A percentile compares a stretch with the other conserved stretches of the same genome.
Evolutionary conservation across 805 yeast genomes (phyloP).

Genomic region (Cyberlindnera mrakii): DNA sequence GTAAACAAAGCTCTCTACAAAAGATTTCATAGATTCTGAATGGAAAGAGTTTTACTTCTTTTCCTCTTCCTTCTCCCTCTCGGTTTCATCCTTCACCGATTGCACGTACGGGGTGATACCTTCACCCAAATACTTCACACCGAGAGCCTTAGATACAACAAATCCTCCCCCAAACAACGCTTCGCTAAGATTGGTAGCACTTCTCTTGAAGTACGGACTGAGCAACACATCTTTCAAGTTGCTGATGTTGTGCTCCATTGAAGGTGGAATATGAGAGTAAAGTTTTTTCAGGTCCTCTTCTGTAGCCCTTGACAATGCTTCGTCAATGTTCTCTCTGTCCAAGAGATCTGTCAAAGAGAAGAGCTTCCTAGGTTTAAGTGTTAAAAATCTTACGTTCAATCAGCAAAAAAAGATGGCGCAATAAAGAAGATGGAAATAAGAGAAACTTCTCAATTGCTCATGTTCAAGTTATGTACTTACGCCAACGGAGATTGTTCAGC

Average conservation of each 20-base stretch:
- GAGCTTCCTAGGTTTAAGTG: background rate
- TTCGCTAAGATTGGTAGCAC: slow-evolving; percentile 34
- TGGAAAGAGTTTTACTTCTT: background rate
- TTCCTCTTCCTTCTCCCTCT: slow-evolving; percentile 1
- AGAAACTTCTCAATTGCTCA: background rate
- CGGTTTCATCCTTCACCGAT: slow-evolving; percentile 31
- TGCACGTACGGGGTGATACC: slow-evolving; percentile 45
- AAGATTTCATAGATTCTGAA: background rate
- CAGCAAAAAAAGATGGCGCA: background rate
- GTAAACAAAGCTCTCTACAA: background rate
- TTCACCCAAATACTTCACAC: slow-evolving; percentile 47
- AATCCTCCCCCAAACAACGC: slow-evolving; percentile 46
- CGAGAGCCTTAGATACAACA: slow-evolving; percentile 42
- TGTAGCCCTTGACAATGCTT: slow-evolving; percentile 16
- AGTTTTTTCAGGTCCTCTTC: slow-evolving; percentile 29
- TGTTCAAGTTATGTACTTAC: slow-evolving; percentile 9
- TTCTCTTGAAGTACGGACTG: slow-evolving; percentile 43
- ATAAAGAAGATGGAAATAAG: background rate
- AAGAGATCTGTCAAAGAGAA: slow-evolving; percentile 13
- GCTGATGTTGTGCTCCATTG: slow-evolving; percentile 30
- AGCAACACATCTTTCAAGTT: slow-evolving; percentile 38
- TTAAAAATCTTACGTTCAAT: background rate
- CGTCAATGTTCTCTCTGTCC: slow-evolving; percentile 9
- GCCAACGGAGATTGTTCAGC: slow-evolving; percentile 3
- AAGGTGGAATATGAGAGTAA: slow-evolving; percentile 37